Base-by-base conservation (phyloP, 2,329 filamentous ascomycete species). In the Parasarocladium wereldwijsianum region DNA sequence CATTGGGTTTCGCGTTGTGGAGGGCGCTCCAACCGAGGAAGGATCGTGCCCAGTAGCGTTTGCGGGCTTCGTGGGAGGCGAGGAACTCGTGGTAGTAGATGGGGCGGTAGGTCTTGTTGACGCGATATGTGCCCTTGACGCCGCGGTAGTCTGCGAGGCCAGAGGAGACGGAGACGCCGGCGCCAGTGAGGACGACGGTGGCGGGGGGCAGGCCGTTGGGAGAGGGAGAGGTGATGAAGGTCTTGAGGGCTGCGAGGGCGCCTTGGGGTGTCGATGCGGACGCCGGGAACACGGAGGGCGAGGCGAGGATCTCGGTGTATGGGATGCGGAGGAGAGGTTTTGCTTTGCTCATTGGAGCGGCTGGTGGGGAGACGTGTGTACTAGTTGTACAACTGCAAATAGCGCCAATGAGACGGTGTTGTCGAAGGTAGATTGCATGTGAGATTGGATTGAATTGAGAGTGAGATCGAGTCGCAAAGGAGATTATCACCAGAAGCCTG, bases 11-110 rank as follows among this genome's bases (percentile, higher is more conserved):
- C n/a, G 84, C 82, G 37, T 72, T 76, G 45, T 79, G 60, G 40
- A 96, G 59, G 25, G 72, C 84, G 4, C 82, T 76, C 86, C 86
- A 96, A 21, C 90, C 90, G 13, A 98, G 58, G 51, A 93, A 98
- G 47, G 82, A 93, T 28, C 90, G 63, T 1, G 90, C 87, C 90
- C 90, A 98, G 51, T 98, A 98, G 36, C 90, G 64, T 54, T 94
- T 90, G 39, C 90, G 65, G 9, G 81, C 75, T 50, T 86, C 82
- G 54, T 96, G 87, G 39, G 62, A 80, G 26, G 66, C 59, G 24
- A 84, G 54, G 46, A 96, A 98, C 50, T 98, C 90, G 51, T 84
- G 75, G 52, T 81, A 86, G 58, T 93, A 98, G 40, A 93, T 92
- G 18, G 87, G 90, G 3, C 81, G 73, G 48, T 93, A 94, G 10